Evolutionary conservation across 352 stramenopile genomes (phyloP).

Genomic region (Phytopythium helicoides): DNA sequence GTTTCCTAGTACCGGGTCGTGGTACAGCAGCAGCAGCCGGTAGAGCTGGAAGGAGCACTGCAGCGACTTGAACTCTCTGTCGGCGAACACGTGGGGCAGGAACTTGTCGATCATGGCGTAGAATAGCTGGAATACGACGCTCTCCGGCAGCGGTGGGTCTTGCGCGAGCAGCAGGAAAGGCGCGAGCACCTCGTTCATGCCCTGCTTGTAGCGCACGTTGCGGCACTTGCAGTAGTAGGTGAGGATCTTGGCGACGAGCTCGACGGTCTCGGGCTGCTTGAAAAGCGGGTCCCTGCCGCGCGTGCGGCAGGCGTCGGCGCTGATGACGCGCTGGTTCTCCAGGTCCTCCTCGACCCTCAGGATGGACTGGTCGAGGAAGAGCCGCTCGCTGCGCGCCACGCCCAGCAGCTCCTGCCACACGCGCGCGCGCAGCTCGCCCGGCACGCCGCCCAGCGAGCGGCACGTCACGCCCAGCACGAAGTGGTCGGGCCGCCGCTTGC

Average conservation of each 20-base stretch:
- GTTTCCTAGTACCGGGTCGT: conserved; percentile 87
- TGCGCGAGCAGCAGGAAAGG: conserved; percentile 85
- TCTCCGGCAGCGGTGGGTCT: conserved; percentile 40
- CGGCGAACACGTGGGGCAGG: conserved; percentile 84
- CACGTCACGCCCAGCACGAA: conserved; percentile 73
- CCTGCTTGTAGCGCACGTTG: conserved; percentile 91
- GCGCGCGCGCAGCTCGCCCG: conserved; percentile 38
- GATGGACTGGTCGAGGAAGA: conserved; percentile 73
- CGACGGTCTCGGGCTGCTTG: conserved; percentile 65
- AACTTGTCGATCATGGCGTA: conserved; percentile 89
- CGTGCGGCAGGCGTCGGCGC: conserved; percentile 83
- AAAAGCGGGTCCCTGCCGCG: conserved; percentile 80
- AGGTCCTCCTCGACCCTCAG: conserved; percentile 78
- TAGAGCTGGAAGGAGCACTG: conserved; percentile 93
- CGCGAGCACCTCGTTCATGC: conserved; percentile 93
- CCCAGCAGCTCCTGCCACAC: conserved; percentile 84
- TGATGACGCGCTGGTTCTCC: conserved; percentile 90
- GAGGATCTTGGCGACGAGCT: conserved; percentile 78
- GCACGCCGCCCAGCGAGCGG: conserved; percentile 65
- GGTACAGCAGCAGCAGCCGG: conserved; percentile 89
- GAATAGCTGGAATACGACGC: conserved; percentile 84
- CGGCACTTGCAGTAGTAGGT: conserved; percentile 93
- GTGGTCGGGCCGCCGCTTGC: conserved; percentile 63
- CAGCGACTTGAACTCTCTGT: conserved; percentile 89
- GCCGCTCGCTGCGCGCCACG: conserved; percentile 56